phyloP scores from a whole-genome alignment of 2,329 filamentous ascomycete genomes.

The Diaporthe humulicola region DNA sequence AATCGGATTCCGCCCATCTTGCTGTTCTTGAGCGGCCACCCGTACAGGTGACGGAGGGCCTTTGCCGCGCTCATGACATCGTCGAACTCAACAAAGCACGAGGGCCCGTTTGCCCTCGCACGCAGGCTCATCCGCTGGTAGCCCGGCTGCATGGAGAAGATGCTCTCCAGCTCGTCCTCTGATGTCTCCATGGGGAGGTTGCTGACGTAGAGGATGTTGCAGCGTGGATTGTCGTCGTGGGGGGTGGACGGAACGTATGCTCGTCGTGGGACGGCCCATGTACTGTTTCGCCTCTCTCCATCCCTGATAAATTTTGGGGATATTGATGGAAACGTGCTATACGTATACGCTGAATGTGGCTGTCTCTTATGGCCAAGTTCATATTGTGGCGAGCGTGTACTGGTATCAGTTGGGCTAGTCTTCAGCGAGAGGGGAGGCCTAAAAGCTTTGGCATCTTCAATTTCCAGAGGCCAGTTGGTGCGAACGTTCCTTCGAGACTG shows the following conservation, averaged over 20 bases:
- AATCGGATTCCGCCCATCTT: constrained; percentile 94
- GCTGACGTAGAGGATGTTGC: constrained; percentile 98
- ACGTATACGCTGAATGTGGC: background rate
- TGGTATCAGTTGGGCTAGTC: background rate
- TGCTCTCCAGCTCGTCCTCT: constrained; percentile 93
- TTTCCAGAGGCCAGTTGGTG: no score
- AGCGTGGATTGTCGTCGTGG: constrained; percentile 97
- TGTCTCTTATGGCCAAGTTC: background rate
- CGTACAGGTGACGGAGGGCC: constrained; percentile 90
- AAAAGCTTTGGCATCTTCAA: background rate
- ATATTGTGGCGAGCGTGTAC: background rate
- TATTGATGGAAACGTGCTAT: background rate
- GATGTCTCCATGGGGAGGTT: constrained; percentile 93
- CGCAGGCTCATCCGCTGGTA: constrained; percentile 96
- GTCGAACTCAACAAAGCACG: constrained; percentile 99
- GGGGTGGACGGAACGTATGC: constrained; percentile 75
- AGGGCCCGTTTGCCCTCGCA: constrained; percentile 93
- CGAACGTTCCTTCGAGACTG: background rate
- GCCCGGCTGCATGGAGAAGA: constrained; percentile 93
- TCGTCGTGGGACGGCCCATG: constrained; percentile 4
- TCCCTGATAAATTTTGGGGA: background rate
- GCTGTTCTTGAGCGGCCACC: constrained; percentile 88
- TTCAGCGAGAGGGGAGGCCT: background rate
- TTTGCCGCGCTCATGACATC: constrained; percentile 93
- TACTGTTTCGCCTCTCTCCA: background rate